Conservation (phyloP, 768 basidiomycete species). For the Stropharia rugosoannulata region DNA sequence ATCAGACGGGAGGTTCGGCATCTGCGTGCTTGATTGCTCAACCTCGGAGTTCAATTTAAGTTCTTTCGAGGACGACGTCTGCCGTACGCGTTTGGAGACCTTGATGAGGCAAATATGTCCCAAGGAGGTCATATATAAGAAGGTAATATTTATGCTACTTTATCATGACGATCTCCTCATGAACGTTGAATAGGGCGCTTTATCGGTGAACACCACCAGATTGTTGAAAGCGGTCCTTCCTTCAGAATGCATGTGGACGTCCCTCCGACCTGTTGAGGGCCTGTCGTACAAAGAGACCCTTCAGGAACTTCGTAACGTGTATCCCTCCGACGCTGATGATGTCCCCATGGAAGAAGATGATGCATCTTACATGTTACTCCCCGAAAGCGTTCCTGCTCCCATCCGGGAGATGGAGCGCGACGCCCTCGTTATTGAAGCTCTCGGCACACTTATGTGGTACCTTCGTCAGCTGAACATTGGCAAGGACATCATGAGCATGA, state of each 20-base stretch:
- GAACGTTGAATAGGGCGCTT: constrained; percentile 59
- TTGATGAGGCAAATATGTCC: constrained; percentile 87
- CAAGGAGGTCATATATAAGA: constrained; percentile 88
- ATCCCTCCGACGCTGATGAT: constrained; percentile 42
- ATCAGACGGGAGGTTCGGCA: constrained; percentile 64
- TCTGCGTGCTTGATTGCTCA: constrained; percentile 91
- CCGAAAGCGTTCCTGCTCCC: constrained; percentile 57
- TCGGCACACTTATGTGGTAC: constrained; percentile 92
- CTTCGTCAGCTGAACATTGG: constrained; percentile 93
- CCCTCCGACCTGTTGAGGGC: constrained; percentile 81
- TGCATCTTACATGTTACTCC: constrained; percentile 38
- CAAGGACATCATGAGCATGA: constrained; percentile 92
- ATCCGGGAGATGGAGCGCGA: constrained; percentile 74
- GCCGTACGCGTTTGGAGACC: constrained; percentile 91
- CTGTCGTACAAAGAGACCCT: constrained; percentile 72
- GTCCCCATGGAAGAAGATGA: constrained; percentile 31
- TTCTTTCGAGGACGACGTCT: constrained; percentile 88
- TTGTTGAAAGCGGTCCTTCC: constrained; percentile 82
- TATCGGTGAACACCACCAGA: constrained; percentile 81
- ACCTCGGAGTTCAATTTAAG: constrained; percentile 95
- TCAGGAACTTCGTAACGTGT: constrained; percentile 65
- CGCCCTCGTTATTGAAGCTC: constrained; percentile 71
- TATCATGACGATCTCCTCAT: background rate
- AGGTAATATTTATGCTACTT: constrained; percentile 44
- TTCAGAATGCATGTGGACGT: constrained; percentile 84